phyloP scores from a whole-genome alignment of 345 rosid species.

The Brassica napus region DNA sequence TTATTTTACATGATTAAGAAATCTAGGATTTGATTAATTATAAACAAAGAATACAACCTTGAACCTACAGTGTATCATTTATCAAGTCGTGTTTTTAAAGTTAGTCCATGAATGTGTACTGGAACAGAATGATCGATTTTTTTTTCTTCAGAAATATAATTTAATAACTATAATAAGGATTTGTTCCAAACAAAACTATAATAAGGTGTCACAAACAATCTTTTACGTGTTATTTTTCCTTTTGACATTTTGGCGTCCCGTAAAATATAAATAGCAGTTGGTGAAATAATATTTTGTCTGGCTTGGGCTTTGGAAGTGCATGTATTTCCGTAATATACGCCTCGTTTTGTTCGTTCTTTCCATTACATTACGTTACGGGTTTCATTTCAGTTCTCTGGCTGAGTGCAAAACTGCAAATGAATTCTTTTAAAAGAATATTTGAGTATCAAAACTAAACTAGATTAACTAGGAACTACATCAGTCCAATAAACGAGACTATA shows the following conservation, averaged over 20 bases:
- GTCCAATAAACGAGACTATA: neutral
- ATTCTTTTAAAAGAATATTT: neutral
- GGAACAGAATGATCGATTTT: neutral
- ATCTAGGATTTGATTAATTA: neutral
- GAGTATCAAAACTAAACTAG: neutral
- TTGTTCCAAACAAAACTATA: too few species aligned
- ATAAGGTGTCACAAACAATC: neutral
- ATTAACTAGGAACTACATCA: neutral
- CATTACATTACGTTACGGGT: neutral
- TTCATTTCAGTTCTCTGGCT: neutral
- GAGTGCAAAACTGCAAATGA: neutral
- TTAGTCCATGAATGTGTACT: constrained; percentile 3
- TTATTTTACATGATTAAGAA: neutral
- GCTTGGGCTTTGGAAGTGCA: neutral
- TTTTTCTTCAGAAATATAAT: neutral
- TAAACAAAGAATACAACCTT: neutral
- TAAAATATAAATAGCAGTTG: neutral
- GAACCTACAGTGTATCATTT: constrained; percentile 1
- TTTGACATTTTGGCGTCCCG: neutral
- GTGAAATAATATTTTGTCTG: neutral
- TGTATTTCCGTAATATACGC: neutral
- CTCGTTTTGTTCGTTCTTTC: neutral
- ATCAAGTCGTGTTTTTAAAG: neutral
- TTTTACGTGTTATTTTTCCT: neutral
- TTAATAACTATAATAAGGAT: neutral